phyloP scores from a whole-genome alignment of 139 green algal species.

The Prasinococcaceae sp. region DNA sequence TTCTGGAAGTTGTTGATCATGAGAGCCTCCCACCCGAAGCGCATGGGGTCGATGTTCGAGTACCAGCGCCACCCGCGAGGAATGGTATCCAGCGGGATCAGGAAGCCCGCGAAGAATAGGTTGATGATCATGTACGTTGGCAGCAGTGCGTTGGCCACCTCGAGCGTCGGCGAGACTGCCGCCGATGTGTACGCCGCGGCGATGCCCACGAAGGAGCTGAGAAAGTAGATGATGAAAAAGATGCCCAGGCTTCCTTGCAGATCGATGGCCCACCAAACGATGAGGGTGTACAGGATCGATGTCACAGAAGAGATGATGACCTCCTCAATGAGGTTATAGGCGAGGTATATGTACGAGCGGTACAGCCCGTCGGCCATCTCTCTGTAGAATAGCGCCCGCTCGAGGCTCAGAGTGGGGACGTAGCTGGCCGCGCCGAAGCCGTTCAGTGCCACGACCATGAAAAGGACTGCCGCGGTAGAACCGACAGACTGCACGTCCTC shows the following conservation, averaged over 20 bases:
- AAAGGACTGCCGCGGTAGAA: not conserved
- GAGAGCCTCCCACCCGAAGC: conserved; percentile 9
- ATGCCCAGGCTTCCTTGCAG: conserved; percentile 8
- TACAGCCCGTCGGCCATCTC: conserved; percentile 16
- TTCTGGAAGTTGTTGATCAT: conserved; percentile 19
- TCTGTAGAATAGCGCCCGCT: conserved; percentile 11
- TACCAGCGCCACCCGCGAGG: conserved; percentile 10
- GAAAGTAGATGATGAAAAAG: conserved; percentile 20
- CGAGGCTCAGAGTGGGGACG: conserved; percentile 14
- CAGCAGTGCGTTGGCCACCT: conserved; percentile 15
- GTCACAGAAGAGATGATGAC: not conserved
- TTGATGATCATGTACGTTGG: conserved; percentile 13
- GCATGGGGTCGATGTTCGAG: conserved; percentile 1
- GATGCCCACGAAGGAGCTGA: conserved; percentile 15
- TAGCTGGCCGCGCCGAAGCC: conserved; percentile 15
- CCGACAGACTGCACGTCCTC: conserved; percentile 2
- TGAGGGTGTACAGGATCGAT: not conserved
- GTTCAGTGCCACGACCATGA: conserved; percentile 15
- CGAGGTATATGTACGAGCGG: conserved; percentile 1
- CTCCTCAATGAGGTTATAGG: conserved; percentile 19
- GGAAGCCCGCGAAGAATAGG: conserved; percentile 15
- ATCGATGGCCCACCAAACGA: conserved; percentile 5
- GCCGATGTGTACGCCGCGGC: conserved; percentile 11
- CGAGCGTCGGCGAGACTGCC: conserved; percentile 6
- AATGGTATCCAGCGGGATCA: conserved; percentile 4